These are phyloP conservation scores for Articulospora tetracladia DNA, from an alignment of 495 filamentous ascomycete genomes.

Conservation along the genomic window DNA sequence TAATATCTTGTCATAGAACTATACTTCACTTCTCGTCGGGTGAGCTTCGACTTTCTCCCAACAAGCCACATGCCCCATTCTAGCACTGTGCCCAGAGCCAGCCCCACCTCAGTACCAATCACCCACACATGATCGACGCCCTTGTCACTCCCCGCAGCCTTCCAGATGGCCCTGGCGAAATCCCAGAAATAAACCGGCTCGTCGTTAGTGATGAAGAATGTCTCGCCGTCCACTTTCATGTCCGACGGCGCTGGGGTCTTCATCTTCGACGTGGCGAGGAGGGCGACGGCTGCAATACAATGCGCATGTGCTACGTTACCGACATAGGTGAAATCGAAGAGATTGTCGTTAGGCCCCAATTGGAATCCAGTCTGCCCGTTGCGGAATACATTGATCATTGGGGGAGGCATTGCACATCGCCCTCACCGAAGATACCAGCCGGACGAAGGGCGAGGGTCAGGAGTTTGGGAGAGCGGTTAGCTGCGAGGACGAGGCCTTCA, in stretches of 20 bases:
- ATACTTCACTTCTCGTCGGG: slow-evolving; percentile 68
- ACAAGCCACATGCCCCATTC: slow-evolving; percentile 65
- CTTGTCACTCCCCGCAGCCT: slow-evolving; percentile 57
- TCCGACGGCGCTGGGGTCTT: slow-evolving; percentile 59
- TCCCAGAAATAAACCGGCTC: slow-evolving; percentile 96
- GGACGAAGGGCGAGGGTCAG: slow-evolving; percentile 80
- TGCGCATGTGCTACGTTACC: slow-evolving; percentile 75
- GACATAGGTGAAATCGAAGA: slow-evolving; percentile 83
- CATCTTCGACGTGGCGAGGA: slow-evolving; percentile 56
- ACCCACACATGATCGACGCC: slow-evolving; percentile 66
- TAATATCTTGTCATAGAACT: slow-evolving; percentile 84
- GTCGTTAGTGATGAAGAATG: slow-evolving; percentile 94
- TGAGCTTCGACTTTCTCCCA: slow-evolving; percentile 74
- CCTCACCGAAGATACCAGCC: slow-evolving; percentile 87
- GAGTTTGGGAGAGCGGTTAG: slow-evolving; percentile 72
- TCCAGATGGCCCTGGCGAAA: slow-evolving; percentile 76
- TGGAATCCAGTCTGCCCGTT: slow-evolving; percentile 72
- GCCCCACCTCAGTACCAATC: slow-evolving; percentile 59
- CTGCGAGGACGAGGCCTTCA: slow-evolving; percentile 76
- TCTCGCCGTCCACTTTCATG: slow-evolving; percentile 86
- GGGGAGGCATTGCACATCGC: slow-evolving; percentile 65
- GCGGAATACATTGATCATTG: slow-evolving; percentile 61
- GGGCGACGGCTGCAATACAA: slow-evolving; percentile 65
- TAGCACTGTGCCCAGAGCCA: slow-evolving; percentile 61
- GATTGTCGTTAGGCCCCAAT: slow-evolving; percentile 82